Evolutionary conservation across 192 early-diverging fungal species (phyloP).

Genomic region (Allomyces javanicus): DNA sequence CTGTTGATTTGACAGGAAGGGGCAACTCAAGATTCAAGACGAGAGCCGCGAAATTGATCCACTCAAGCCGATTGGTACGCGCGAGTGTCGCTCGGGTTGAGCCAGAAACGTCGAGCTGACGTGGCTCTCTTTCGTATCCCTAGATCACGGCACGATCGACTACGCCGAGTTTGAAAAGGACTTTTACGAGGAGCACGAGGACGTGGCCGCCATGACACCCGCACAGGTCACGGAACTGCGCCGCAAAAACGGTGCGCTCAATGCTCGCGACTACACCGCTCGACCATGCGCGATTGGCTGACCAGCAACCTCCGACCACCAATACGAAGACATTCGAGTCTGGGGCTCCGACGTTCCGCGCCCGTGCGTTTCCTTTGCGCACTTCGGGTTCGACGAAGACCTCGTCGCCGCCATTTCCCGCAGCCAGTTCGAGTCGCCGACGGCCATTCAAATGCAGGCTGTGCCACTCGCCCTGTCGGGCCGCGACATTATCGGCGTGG

Average conservation of each 20-base stretch:
- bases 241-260: constrained; percentile 18
- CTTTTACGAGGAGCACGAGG: constrained; percentile 58
- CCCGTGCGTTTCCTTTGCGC: constrained; percentile 65
- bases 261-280: background rate
- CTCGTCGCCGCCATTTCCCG: constrained; percentile 39
- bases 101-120: no score
- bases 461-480: constrained; percentile 56
- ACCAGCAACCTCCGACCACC: background rate
- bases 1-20: constrained; percentile 28
- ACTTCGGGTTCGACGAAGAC: constrained; percentile 59
- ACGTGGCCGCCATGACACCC: constrained; percentile 39
- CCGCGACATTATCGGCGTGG: constrained; percentile 66
- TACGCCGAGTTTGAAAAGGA: constrained; percentile 54
- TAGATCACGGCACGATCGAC: constrained; percentile 43
- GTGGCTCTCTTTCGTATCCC: background rate
- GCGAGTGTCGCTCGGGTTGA: no score
- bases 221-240: constrained; percentile 34
- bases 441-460: constrained; percentile 59
- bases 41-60: constrained; percentile 49
- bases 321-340: constrained; percentile 34
- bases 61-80: constrained; percentile 13
- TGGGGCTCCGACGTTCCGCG: constrained; percentile 38
- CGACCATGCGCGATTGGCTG: background rate
- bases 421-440: constrained; percentile 46
- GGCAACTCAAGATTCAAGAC: constrained; percentile 5